Evolutionary conservation across 352 stramenopile species (phyloP).

Genomic region (Phytophthora uliginosa): DNA sequence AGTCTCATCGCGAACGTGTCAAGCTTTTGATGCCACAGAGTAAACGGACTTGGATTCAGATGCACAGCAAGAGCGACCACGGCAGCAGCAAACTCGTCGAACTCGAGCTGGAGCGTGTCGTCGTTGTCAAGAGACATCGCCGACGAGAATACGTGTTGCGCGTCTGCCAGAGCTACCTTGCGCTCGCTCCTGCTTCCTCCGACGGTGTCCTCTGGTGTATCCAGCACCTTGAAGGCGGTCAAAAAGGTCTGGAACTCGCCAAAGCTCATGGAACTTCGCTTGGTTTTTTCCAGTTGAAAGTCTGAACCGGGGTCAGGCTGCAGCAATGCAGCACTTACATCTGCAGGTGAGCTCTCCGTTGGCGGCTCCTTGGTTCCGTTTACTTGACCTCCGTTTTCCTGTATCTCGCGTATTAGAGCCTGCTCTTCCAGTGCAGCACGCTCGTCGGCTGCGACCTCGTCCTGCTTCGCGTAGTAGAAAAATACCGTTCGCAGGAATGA

Average conservation of each 20-base stretch:
- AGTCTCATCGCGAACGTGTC: conserved; percentile 51
- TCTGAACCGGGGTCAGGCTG: conserved; percentile 11
- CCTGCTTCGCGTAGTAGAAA: conserved; percentile 65
- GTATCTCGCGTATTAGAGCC: conserved; percentile 16
- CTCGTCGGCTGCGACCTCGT: conserved; percentile 37
- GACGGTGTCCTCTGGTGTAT: neutral
- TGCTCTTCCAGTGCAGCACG: conserved; percentile 27
- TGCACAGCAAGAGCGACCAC: conserved; percentile 58
- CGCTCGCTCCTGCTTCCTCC: neutral
- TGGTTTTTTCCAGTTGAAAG: conserved; percentile 65
- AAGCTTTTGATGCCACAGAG: conserved; percentile 64
- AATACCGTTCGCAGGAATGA: conserved; percentile 65
- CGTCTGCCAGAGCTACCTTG: conserved; percentile 33
- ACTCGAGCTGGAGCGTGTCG: conserved; percentile 64
- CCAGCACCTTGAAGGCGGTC: conserved; percentile 39
- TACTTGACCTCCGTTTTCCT: conserved; percentile 15
- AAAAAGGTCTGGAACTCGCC: conserved; percentile 58
- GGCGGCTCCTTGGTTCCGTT: conserved; percentile 6
- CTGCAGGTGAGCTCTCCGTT: neutral
- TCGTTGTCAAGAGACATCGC: conserved; percentile 67
- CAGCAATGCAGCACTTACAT: conserved; percentile 13
- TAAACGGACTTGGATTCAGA: conserved; percentile 59
- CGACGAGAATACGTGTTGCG: conserved; percentile 49
- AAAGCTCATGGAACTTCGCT: conserved; percentile 65
- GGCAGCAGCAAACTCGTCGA: conserved; percentile 67